Percentiles rank a stretch among this genome's conserved stretches.
phyloP scores from a whole-genome alignment of 352 stramenopile species.

The Globisporangium okanoganense region DNA sequence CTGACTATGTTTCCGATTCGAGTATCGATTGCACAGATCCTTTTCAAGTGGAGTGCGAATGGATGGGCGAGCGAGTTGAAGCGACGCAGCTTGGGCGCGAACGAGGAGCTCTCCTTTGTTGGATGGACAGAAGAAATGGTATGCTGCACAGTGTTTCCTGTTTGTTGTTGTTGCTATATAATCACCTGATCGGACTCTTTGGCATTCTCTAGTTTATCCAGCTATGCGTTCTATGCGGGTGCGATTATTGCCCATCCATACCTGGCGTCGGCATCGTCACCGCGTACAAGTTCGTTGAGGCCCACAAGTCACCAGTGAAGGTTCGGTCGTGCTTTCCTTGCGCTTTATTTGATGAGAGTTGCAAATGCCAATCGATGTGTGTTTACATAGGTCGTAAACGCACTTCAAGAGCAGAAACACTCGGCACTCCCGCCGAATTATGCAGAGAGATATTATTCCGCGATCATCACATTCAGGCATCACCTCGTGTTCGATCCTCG shows the following conservation, averaged over 20 bases:
- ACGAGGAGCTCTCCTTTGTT: conserved; percentile 78
- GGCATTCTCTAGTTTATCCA: conserved; percentile 51
- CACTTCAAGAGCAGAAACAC: conserved; percentile 46
- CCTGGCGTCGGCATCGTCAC: conserved; percentile 75
- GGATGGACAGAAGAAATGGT: conserved; percentile 88
- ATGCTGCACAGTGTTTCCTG: background rate
- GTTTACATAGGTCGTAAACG: conserved; percentile 44
- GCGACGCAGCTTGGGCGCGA: conserved; percentile 66
- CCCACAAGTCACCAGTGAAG: conserved; percentile 40
- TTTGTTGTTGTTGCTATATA: background rate
- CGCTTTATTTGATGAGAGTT: too few species aligned
- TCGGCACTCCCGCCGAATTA: conserved; percentile 38
- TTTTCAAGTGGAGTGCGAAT: conserved; percentile 94
- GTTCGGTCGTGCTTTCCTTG: conserved; percentile 20
- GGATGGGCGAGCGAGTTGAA: conserved; percentile 88
- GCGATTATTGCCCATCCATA: conserved; percentile 86
- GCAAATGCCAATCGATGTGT: background rate
- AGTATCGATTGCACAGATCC: conserved; percentile 31
- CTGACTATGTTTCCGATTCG: background rate
- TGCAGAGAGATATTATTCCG: conserved; percentile 41
- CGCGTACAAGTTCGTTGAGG: conserved; percentile 72
- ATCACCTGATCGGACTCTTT: background rate
- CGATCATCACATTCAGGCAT: conserved; percentile 85
- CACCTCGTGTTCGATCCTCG: conserved; percentile 85
- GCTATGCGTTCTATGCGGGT: conserved; percentile 85